Base-by-base conservation (phyloP, 2,329 filamentous ascomycete genomes). In the Mariannaea elegans region DNA sequence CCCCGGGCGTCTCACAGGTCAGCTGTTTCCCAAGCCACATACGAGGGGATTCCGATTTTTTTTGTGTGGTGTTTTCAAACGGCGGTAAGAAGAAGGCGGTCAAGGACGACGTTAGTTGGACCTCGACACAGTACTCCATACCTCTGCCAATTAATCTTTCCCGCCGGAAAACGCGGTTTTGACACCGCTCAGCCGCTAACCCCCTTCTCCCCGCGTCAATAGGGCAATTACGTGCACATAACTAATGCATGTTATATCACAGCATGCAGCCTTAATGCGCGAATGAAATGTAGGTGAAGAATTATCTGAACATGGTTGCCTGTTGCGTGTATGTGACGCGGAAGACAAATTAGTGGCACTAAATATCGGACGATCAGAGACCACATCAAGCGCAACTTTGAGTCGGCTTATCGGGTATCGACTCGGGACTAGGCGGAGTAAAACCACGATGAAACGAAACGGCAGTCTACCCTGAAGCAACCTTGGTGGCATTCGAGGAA, bases 331-430 rank as follows among this genome's bases (percentile, higher is more conserved):
- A 16, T 27, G 41, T 42, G 53, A 29, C 41, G n/a, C 34, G 39
- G 41, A 27, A 21, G 19, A 36, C 21, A 27, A n/a, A 44, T 47
- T 27, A 59, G 46, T 54, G 47, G 38, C 59, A 48, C 32, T 23
- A 21, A 23, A 24, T 8, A 38, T 63, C 49, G 41, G 47, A 48
- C 52, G 45, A 59, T 51, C 53, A 54, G 47, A 52, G 53, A 24
- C 31, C 34, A 14, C 29, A 16, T 41, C 41, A 27, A 62, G 59
- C 56, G 39, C 59, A 57, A 60, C 42, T 54, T 64, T 62, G 47
- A 59, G 55, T 56, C 46, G 50, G 39, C 29, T 8, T n/a, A 5
- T 44, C 36, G 45, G 36, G 19, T 16, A 42, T 29, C 29, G 29
- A 46, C n/a, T 21, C 21, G 39, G 31, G 19, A 34, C 10, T 41